Evolutionary conservation across 148 eudicot genomes (phyloP).

Genomic region (Amaranthus cruentus): DNA sequence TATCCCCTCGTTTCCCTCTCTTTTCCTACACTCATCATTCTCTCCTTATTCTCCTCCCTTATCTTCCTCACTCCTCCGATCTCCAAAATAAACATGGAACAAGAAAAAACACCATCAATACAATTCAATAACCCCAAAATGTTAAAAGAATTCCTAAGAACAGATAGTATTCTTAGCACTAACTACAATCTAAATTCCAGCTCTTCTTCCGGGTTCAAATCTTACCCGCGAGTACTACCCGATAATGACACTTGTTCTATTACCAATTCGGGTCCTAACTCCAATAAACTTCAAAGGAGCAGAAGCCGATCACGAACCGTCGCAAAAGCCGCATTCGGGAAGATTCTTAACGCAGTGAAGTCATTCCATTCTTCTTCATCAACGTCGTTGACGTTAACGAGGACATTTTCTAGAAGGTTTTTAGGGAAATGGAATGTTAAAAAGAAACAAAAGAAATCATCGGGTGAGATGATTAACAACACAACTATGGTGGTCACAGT

Average conservation of each 20-base stretch:
- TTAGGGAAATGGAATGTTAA: slow-evolving; percentile 1
- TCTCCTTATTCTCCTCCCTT: background rate
- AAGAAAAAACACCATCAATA: background rate
- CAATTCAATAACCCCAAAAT: slow-evolving; percentile 4
- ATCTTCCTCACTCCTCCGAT: background rate
- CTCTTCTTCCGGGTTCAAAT: background rate
- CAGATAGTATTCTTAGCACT: background rate
- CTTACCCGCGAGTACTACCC: background rate
- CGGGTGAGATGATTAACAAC: background rate
- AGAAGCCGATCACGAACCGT: slow-evolving; percentile 35
- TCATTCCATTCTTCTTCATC: slow-evolving; percentile 24
- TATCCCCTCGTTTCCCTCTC: slow-evolving; percentile 9
- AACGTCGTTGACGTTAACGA: background rate
- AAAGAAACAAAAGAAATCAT: background rate
- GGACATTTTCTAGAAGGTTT: background rate
- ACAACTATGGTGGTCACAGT: slow-evolving; percentile 12
- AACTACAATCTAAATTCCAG: background rate
- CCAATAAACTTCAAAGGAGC: slow-evolving; percentile 17
- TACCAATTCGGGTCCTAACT: background rate
- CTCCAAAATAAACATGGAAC: background rate
- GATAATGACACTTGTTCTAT: background rate
- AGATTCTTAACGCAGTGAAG: slow-evolving; percentile 27
- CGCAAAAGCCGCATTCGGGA: slow-evolving; percentile 25
- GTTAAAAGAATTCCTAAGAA: slow-evolving; percentile 20
- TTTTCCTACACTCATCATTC: background rate